These are phyloP conservation scores for Keithomyces neogunnii DNA, from an alignment of 2,329 filamentous ascomycete genomes.

Conservation along the genomic window DNA sequence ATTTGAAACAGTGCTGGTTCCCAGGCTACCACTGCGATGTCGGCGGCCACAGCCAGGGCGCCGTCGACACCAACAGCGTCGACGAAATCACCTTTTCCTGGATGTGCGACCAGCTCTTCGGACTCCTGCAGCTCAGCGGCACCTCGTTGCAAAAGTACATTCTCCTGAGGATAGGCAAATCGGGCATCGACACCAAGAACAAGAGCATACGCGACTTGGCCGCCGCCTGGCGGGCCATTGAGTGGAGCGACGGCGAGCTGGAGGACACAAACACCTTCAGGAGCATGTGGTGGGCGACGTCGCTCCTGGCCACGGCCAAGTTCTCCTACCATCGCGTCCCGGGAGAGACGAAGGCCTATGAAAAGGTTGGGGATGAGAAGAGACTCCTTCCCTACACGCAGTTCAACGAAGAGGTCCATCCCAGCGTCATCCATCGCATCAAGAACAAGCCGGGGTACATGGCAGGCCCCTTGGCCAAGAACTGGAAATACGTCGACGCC, in stretches of 20 bases:
- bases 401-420: neutral
- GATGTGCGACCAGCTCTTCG: neutral
- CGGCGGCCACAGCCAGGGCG: neutral
- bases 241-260: neutral
- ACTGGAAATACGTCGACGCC: neutral
- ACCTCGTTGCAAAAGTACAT: neutral
- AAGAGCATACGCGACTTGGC: neutral
- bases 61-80: neutral
- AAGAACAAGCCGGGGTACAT: neutral
- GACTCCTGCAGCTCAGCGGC: neutral
- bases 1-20: slow-evolving; percentile 18
- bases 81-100: neutral
- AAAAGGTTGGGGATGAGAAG: neutral
- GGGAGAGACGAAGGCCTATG: neutral
- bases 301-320: neutral
- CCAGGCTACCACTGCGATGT: slow-evolving; percentile 7
- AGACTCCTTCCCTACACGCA: neutral
- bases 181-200: neutral
- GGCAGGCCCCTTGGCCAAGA: neutral
- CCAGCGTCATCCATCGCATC: neutral
- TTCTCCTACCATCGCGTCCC: neutral
- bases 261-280: neutral
- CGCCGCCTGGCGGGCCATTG: neutral
- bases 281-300: neutral
- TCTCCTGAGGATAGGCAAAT: neutral